Evolutionary conservation across 1,139 yeast species (phyloP), one percentile per base, ranked within the genome.

Genomic region (Yamadazyma epiphylla): DNA sequence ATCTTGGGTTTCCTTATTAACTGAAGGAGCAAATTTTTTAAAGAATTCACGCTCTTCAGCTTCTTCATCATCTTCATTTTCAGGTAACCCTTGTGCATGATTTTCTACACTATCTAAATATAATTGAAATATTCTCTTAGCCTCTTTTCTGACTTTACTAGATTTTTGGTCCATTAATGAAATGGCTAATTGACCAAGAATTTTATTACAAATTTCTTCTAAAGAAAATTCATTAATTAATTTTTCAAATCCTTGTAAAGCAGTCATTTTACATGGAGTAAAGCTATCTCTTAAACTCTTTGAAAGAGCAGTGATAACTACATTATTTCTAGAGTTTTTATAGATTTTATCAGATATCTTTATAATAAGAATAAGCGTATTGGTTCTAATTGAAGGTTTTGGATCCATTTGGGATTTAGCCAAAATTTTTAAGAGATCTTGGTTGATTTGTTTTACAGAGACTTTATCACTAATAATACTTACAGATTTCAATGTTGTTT

Each of bases 331-430:
- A 3, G 86, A 76, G 13, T 59, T 60, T 15, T 67, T 60, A 37
- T 80, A 80, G 39, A 91, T 73, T 38, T 70, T 63, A 19, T 70
- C 60, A 0, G 95, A 80, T 19, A 91, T 79, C 37, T 77, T 77
- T 16, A 87, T 80, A 15, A 91, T 71, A 25, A 87, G 70, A 15
- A 86, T 71, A 14, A 94, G 74, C 0, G 97, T 89, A 55, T 87
- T 85, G 5, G 91, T 87, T 43, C 98, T 64, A 13, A 91, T 85
- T 15, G 86, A 85, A 1, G 94, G 81, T 35, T 80, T 81, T 2
- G 80, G 76, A 50, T 91, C 98, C 53, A 75, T 80, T 53, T 89
- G 97, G 1, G 95, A 77, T 49, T 84, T 86, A 1, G 97, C 97
- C 36, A 91, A 61, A 29, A 78, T 72, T 43, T 94, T 73, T 31